Base-by-base conservation (phyloP, 2,329 filamentous ascomycete genomes). In the Capronia coronata region DNA sequence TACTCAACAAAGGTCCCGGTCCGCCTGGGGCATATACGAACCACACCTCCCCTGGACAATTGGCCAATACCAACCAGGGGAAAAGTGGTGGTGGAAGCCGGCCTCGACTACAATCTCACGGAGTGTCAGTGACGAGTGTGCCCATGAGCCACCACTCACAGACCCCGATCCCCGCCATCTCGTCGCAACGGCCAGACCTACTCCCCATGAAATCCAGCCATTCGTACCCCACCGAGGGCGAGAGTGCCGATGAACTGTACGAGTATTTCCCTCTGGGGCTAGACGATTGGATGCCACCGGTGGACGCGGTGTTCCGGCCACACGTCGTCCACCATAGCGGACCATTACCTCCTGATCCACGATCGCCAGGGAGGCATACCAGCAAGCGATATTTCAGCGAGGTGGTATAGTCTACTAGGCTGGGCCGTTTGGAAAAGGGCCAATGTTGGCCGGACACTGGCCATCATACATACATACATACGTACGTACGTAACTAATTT, bases 251-350 rank as follows among this genome's bases (percentile, higher is more conserved):
- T 67, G 72, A 90, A 57, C 72, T 96, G 14, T 96, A 96, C 64
- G 90, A 97, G 69, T 96, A 97, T 64, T 96, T 97, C 57, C 90
- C 90, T 0, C 74, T 97, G 13, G 89, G 85, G 42, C 71, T 95
- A 51, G 89, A 96, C 65, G 90, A 96, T 63, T 96, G 79, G 83
- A 88, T 90, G 79, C 86, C 86, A 1, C 88, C 87, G 1, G 87
- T 94, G 2, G 88, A 94, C 67, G 88, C 88, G 3, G 84, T 95
- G 13, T 95, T 94, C 65, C 76, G 88, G 42, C 91, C 90, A 4
- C 90, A 96, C 65, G 87, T 95, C 13, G 90, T 96, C 2, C 91
- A 97, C 68, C 90, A 96, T 41, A 55, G 54, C 25, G 52, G 54
- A n/a, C 49, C 55, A 3, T 44, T 55, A 23, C 54, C 54, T 1